Base-by-base conservation (phyloP, 306 rosid species). In the Crataegus laevigata region DNA sequence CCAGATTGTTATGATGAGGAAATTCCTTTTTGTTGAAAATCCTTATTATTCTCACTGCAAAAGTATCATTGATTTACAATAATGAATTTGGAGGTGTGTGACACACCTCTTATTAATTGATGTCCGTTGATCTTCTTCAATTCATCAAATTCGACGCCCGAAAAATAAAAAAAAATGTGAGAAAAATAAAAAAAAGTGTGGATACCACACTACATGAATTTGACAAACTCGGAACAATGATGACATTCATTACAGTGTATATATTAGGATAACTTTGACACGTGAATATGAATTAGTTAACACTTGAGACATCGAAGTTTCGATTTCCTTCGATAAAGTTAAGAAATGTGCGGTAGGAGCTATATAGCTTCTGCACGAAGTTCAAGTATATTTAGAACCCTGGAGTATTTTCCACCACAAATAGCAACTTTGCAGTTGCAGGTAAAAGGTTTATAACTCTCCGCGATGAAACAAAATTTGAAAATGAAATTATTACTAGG, bases 381-480 rank as follows among this genome's bases (percentile, higher is more conserved):
- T 81, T 82, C 72, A 42, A 79, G 73, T 42, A 34, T 78, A 78
- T 78, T 76, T 76, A 80, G 54, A 77, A 75, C 76, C 76, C 87
- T 78, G 81, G 62, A 28, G 69, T 78, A 66, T 58, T 79, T 80
- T 80, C 68, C 71, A 78, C 81, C 63, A 72, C 47, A 79, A 69
- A 69, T 50, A 0, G 8, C 4, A 30, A 45, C 43, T 34, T 50
- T 32, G 8, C 5, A 8, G 3, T 50, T 60, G 8, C 9, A 8
- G 9, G 36, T 11, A n/a, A 43, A 30, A 63, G 40, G 40, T 29
- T 29, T 29, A 17, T 8, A 30, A 17, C 13, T 29, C 9, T 65
- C 11, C 62, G 50, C 73, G 66, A 72, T 77, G 77, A 78, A 79
- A 67, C 82, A 82, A 82, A 79, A 18, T 22, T 34, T 66, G 69